Evolutionary conservation across 495 filamentous ascomycete genomes (phyloP).

Genomic region (Letharia lupina): DNA sequence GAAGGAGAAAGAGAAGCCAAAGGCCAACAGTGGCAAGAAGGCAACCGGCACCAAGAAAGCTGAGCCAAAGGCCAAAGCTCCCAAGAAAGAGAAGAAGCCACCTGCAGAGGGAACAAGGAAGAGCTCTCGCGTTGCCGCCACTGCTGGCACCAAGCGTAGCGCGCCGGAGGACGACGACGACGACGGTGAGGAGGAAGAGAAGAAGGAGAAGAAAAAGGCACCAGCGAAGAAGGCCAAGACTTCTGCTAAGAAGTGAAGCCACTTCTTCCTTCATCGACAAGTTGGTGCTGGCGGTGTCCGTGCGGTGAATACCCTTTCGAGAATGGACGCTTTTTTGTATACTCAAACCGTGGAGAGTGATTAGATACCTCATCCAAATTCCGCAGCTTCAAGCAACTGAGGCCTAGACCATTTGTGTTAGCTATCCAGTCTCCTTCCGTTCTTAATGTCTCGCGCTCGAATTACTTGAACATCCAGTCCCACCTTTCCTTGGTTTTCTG

Average conservation of each 20-base stretch:
- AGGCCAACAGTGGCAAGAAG: slow-evolving; percentile 29
- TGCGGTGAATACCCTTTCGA: background rate
- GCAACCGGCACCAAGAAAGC: slow-evolving; percentile 24
- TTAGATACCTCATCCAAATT: background rate
- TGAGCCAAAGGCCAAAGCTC: slow-evolving; percentile 26
- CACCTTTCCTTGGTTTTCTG: background rate
- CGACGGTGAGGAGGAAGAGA: slow-evolving; percentile 14
- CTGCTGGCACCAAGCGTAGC: slow-evolving; percentile 23
- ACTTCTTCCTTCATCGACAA: background rate
- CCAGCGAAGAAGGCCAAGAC: slow-evolving; percentile 44
- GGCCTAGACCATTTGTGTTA: background rate
- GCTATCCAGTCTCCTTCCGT: background rate
- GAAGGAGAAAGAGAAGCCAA: slow-evolving; percentile 25
- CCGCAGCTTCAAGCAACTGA: background rate
- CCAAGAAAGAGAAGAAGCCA: slow-evolving; percentile 26
- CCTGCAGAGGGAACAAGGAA: slow-evolving; percentile 25
- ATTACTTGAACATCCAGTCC: background rate
- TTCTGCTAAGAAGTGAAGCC: slow-evolving; percentile 20
- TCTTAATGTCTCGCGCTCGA: background rate
- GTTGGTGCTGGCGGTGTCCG: background rate
- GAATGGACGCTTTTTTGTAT: slow-evolving; percentile 2
- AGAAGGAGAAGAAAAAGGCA: slow-evolving; percentile 18
- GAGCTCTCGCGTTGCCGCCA: slow-evolving; percentile 22
- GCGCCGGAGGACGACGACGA: slow-evolving; percentile 21
- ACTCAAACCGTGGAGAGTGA: background rate